Evolutionary conservation across 345 rosid species (phyloP).

Genomic region (Populus tremula): DNA sequence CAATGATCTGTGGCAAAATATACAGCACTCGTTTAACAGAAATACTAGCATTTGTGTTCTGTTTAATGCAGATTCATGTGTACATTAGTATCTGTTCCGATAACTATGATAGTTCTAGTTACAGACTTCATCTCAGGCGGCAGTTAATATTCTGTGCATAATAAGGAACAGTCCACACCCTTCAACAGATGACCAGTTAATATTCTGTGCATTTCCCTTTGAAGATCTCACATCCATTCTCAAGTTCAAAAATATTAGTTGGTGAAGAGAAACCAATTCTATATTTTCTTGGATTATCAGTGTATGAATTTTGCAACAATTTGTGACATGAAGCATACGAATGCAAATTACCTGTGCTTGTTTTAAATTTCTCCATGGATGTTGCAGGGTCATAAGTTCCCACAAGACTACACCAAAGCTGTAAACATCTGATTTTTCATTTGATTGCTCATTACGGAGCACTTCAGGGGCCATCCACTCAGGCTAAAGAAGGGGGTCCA

Average conservation of each 20-base stretch:
- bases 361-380: slow-evolving; percentile 24
- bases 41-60: not conserved
- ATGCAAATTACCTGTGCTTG: slow-evolving; percentile 28
- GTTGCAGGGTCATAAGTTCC: slow-evolving; percentile 28
- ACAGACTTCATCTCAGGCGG: not conserved
- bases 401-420: slow-evolving; percentile 34
- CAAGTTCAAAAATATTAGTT: not conserved
- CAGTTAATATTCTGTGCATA: too few species aligned
- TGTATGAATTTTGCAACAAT: not conserved
- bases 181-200: too few species aligned
- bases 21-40: not conserved
- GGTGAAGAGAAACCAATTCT: not conserved
- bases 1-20: slow-evolving; percentile 20
- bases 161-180: too few species aligned
- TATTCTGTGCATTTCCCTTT: not conserved
- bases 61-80: not conserved
- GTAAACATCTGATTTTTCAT: slow-evolving; percentile 32
- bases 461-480: slow-evolving; percentile 40
- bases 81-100: not conserved
- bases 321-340: not conserved
- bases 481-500: slow-evolving; percentile 15
- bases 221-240: not conserved
- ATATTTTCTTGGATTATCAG: not conserved
- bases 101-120: not conserved
- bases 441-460: slow-evolving; percentile 20